phyloP scores from a whole-genome alignment of 2,329 filamentous ascomycete genomes.

The Cercospora janseana region DNA sequence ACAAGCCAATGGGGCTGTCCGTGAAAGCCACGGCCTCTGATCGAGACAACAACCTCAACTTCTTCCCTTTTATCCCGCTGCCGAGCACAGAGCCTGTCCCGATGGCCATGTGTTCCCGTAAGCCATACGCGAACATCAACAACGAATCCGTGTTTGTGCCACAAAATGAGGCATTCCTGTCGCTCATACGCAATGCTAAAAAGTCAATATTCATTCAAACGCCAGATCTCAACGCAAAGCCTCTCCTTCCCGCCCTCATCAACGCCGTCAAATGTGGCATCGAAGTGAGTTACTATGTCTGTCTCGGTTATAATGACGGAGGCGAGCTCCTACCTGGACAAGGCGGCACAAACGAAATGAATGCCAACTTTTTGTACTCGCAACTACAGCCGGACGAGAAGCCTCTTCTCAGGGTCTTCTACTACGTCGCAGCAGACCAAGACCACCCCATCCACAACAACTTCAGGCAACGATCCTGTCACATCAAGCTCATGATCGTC shows the following conservation, averaged over 20 bases:
- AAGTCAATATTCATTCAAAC: slow-evolving; percentile 72
- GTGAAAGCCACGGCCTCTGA: slow-evolving; percentile 49
- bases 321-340: slow-evolving; percentile 74
- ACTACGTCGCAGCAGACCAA: slow-evolving; percentile 74
- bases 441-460: slow-evolving; percentile 63
- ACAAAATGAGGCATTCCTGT: slow-evolving; percentile 74
- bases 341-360: slow-evolving; percentile 73
- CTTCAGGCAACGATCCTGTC: slow-evolving; percentile 66
- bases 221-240: slow-evolving; percentile 71
- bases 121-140: slow-evolving; percentile 64
- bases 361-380: slow-evolving; percentile 59
- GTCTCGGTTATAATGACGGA: slow-evolving; percentile 75
- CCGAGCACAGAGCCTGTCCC: slow-evolving; percentile 29
- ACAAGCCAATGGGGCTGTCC: slow-evolving; percentile 32
- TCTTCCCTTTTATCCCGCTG: slow-evolving; percentile 59
- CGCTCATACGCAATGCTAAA: slow-evolving; percentile 63
- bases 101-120: slow-evolving; percentile 53
- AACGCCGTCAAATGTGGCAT: slow-evolving; percentile 66
- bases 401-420: slow-evolving; percentile 53
- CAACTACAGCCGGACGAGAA: slow-evolving; percentile 50
- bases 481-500: slow-evolving; percentile 74
- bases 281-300: slow-evolving; percentile 67
- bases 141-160: slow-evolving; percentile 62
- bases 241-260: slow-evolving; percentile 61
- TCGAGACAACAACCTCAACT: slow-evolving; percentile 24